Evolutionary conservation across 2,329 filamentous ascomycete genomes (phyloP).

Genomic region (Neoarthrinium moseri): DNA sequence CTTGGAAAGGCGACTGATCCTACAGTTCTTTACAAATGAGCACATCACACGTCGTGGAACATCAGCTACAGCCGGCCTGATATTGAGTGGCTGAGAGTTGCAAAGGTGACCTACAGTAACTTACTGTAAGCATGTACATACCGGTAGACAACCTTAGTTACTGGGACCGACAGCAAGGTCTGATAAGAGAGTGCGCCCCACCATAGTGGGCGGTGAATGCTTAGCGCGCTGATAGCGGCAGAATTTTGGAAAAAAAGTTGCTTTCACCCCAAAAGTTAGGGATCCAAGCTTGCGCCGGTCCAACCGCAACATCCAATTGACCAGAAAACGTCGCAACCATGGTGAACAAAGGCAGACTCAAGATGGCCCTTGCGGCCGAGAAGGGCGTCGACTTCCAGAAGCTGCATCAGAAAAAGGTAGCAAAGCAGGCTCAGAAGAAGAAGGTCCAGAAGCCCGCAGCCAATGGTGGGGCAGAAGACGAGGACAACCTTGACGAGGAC

Average conservation of each 20-base stretch:
- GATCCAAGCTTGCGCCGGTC: constrained; percentile 3
- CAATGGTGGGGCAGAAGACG: constrained; percentile 18
- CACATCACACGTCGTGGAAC: too few species aligned
- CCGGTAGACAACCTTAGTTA: not conserved
- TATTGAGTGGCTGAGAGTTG: too few species aligned
- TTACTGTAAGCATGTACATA: not conserved
- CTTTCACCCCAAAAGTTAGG: constrained; percentile 5
- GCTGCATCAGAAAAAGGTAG: constrained; percentile 13
- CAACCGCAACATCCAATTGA: not conserved
- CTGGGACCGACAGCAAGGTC: not conserved
- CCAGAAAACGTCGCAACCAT: constrained; percentile 11
- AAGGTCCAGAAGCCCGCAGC: constrained; percentile 17
- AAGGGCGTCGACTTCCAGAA: constrained; percentile 35
- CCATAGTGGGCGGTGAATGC: not conserved
- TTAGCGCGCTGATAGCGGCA: not conserved
- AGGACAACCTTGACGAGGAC: constrained; percentile 16
- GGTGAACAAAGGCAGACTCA: constrained; percentile 35
- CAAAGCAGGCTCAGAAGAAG: constrained; percentile 21
- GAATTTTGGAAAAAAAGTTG: constrained; percentile 10
- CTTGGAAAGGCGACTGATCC: too few species aligned
- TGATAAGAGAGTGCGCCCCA: not conserved
- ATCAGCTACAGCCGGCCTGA: too few species aligned
- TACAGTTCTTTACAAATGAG: too few species aligned
- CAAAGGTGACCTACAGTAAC: too few species aligned
- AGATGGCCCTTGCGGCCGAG: constrained; percentile 38